Evolutionary conservation across 2,329 filamentous ascomycete genomes (phyloP), one percentile per base, ranked within the genome.

Genomic region (Ilyonectria mors-panacis): DNA sequence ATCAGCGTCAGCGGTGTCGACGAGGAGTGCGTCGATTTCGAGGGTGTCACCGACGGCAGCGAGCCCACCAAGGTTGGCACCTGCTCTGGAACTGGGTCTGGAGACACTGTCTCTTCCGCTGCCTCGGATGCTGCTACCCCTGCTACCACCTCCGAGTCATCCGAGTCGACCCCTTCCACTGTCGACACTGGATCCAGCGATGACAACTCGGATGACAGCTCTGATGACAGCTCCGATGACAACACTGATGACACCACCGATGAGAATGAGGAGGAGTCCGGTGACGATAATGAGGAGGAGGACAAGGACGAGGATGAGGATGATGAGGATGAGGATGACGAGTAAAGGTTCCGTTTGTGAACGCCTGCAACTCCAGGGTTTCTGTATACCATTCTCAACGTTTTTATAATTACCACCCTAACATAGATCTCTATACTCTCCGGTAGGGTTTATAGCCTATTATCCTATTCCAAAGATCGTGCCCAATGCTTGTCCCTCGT

Each of bases 1-100:
- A 61, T 75, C 13, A 62, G 45, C 33, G 3, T 71, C 21, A 74
- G 62, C 63, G 56, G 69, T 30, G 74, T 76, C 12, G 35, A 57
- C 2, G 56, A 71, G 19, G 48, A 76, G 61, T 76, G 74, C 4
- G 59, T 75, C 4, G 64, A 71, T 17, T 76, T 60, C 23, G 60
- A 76, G 13, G 74, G 74, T 30, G 72, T 75, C 19, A 76, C 69
- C 2, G 69, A 72, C n/a, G 73, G 73, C 4, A 66, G 70, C n/a
- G 74, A 76, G 74, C 74, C 74, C 23, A 55, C 69, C 35, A 60
- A 76, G 63, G 66, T 75, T 23, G 73, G 73, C 21, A 63, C 70
- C 9, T 75, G 73, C 30, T 67, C 55, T 30, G 68, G 59, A 26
- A 37, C 23, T 30, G 51, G 30, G 12, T 50, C 59, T 28, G 66